Evolutionary conservation across 768 basidiomycete species (phyloP).

Genomic region (Mycena galericulata): DNA sequence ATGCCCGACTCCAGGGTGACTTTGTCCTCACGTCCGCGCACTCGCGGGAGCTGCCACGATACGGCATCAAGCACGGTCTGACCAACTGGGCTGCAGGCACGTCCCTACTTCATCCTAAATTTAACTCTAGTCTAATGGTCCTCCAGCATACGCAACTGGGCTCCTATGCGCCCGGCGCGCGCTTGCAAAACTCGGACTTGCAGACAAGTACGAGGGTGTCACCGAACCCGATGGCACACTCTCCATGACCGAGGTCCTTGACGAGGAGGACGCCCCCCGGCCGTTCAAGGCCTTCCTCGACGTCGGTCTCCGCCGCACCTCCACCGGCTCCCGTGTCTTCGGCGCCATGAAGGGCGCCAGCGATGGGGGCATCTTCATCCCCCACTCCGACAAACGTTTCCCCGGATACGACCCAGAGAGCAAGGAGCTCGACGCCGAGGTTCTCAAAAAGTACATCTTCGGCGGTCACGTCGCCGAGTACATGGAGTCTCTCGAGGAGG

Average conservation of each 20-base stretch:
- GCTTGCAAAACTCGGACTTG: slow-evolving; percentile 93
- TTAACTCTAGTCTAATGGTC: background rate
- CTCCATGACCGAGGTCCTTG: slow-evolving; percentile 84
- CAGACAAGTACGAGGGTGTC: slow-evolving; percentile 97
- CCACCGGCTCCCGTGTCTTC: slow-evolving; percentile 97
- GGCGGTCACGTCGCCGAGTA: slow-evolving; percentile 99
- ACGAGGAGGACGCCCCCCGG: slow-evolving; percentile 92
- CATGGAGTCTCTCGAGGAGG: slow-evolving; percentile 99
- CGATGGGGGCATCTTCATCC: slow-evolving; percentile 97
- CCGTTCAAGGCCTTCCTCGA: slow-evolving; percentile 99
- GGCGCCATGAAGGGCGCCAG: slow-evolving; percentile 99
- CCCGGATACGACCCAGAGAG: slow-evolving; percentile 95
- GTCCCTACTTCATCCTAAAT: too few relatives aligned
- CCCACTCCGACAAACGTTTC: slow-evolving; percentile 98
- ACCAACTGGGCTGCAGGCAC: slow-evolving; percentile 98
- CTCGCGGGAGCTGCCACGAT: slow-evolving; percentile 92
- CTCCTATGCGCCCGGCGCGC: slow-evolving; percentile 95
- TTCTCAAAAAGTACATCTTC: slow-evolving; percentile 96
- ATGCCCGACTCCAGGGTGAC: slow-evolving; percentile 98
- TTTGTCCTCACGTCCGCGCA: slow-evolving; percentile 90
- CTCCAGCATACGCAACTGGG: slow-evolving; percentile 93
- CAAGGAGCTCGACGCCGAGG: slow-evolving; percentile 94
- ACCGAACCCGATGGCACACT: slow-evolving; percentile 91
- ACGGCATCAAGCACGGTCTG: slow-evolving; percentile 97
- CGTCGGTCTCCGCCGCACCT: slow-evolving; percentile 97